Conservation (phyloP, 2,329 filamentous ascomycete genomes). For the Alternaria brassicicola region DNA sequence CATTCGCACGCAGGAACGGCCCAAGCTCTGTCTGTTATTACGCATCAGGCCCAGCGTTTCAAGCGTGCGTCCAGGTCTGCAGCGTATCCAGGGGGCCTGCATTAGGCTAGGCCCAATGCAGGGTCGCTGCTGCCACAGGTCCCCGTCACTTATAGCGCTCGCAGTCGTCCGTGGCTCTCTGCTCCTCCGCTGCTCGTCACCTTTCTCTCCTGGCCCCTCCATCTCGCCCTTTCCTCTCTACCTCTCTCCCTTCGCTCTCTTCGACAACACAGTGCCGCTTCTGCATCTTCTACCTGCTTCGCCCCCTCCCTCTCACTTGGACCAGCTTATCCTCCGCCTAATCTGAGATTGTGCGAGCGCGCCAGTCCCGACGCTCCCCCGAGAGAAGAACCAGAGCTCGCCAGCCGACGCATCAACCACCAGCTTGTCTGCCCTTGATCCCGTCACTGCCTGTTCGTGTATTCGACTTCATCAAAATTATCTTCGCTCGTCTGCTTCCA, state of each 20-base stretch:
- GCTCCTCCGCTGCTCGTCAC: constrained; percentile 58
- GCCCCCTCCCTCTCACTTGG: constrained; percentile 38
- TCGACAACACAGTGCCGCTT: constrained; percentile 40
- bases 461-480: constrained; percentile 27
- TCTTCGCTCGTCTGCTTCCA: constrained; percentile 18
- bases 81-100: constrained; percentile 11
- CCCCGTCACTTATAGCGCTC: constrained; percentile 25
- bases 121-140: constrained; percentile 20
- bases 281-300: constrained; percentile 48
- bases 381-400: constrained; percentile 36
- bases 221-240: constrained; percentile 60
- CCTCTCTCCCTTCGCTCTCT: constrained; percentile 20
- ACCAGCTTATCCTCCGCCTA: constrained; percentile 40
- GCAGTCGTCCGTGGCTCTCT: constrained; percentile 53
- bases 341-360: constrained; percentile 39
- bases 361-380: constrained; percentile 48
- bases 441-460: constrained; percentile 36
- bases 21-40: constrained; percentile 18
- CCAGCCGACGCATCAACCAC: constrained; percentile 29
- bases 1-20: constrained; percentile 25
- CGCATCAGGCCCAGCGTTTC: constrained; percentile 36
- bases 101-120: constrained; percentile 19
- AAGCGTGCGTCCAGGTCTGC: constrained; percentile 21
- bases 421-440: constrained; percentile 26
- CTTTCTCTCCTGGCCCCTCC: constrained; percentile 41